Percentiles rank a stretch among this genome's conserved stretches.
phyloP scores from a whole-genome alignment of 2,329 filamentous ascomycete genomes.

The Cercospora nicotianae region DNA sequence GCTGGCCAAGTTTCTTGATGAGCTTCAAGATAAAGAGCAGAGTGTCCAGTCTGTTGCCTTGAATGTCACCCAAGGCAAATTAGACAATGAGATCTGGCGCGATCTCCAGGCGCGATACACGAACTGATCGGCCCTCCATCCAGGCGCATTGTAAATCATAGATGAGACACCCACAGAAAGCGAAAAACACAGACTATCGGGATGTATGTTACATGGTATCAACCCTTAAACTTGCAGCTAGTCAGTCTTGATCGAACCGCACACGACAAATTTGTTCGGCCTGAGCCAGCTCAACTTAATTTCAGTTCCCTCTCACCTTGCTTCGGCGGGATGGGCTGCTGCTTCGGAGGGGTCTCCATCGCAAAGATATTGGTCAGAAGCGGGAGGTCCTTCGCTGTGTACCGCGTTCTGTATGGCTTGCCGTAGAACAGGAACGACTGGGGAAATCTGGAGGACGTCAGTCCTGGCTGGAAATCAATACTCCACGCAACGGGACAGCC shows the following conservation, averaged over 20 bases:
- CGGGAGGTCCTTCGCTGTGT: no score
- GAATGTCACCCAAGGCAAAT: constrained; percentile 55
- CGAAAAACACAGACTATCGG: background rate
- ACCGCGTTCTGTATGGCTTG: no score
- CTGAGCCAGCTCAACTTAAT: constrained; percentile 8
- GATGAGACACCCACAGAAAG: background rate
- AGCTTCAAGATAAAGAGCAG: constrained; percentile 62
- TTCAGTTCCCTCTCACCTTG: no score
- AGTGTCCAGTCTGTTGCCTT: constrained; percentile 78
- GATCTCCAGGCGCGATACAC: constrained; percentile 30
- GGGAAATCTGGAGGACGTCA: no score
- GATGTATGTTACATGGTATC: background rate
- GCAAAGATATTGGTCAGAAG: no score
- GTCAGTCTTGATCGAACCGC: background rate
- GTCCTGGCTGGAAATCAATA: no score
- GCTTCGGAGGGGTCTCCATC: no score
- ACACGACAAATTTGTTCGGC: background rate
- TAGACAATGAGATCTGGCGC: constrained; percentile 32
- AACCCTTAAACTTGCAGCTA: background rate
- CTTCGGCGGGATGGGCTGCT: no score
- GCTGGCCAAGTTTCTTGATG: constrained; percentile 61
- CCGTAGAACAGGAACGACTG: no score
- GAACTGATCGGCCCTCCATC: background rate
- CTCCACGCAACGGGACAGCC: no score
- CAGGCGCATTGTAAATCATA: background rate